Evolutionary conservation across 441 rosid species (phyloP).

Genomic region (Adansonia gregorii): DNA sequence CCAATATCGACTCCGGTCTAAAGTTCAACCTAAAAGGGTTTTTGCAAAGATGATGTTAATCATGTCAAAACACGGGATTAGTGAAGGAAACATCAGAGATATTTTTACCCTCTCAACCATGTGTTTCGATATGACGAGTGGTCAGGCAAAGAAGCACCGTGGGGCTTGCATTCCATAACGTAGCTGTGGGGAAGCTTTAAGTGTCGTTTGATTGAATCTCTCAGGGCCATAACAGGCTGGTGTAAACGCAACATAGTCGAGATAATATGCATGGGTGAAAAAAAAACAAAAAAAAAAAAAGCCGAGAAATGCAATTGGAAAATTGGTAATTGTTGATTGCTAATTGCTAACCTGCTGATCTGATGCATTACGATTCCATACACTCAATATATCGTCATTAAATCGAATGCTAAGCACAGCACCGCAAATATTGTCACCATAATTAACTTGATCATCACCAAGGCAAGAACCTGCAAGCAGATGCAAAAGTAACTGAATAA

Average conservation of each 20-base stretch:
- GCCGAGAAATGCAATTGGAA: not conserved
- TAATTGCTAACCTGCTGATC: constrained; percentile 74
- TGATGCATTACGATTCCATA: constrained; percentile 95
- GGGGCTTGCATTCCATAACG: constrained; percentile 97
- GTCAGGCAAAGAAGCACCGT: constrained; percentile 88
- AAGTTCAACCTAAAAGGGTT: constrained; percentile 28
- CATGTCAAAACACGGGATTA: constrained; percentile 1
- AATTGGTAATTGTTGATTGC: not conserved
- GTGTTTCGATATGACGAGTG: constrained; percentile 94
- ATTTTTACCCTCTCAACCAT: constrained; percentile 85
- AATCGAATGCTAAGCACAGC: constrained; percentile 94
- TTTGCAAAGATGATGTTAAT: not conserved
- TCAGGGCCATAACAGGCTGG: constrained; percentile 94
- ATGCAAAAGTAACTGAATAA: constrained; percentile 13
- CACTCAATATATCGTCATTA: constrained; percentile 88
- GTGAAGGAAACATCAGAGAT: constrained; percentile 5
- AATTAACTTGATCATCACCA: constrained; percentile 94
- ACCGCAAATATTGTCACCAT: constrained; percentile 82
- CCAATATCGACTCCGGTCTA: not conserved
- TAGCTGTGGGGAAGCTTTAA: constrained; percentile 87
- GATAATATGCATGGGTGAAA: too few species aligned
- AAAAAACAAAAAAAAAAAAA: not conserved
- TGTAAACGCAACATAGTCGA: constrained; percentile 20
- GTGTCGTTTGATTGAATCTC: constrained; percentile 95
- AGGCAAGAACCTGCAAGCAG: constrained; percentile 79